Evolutionary conservation across 768 basidiomycete genomes (phyloP), one percentile per base, ranked within the genome.

Genomic region (Mycena polygramma): DNA sequence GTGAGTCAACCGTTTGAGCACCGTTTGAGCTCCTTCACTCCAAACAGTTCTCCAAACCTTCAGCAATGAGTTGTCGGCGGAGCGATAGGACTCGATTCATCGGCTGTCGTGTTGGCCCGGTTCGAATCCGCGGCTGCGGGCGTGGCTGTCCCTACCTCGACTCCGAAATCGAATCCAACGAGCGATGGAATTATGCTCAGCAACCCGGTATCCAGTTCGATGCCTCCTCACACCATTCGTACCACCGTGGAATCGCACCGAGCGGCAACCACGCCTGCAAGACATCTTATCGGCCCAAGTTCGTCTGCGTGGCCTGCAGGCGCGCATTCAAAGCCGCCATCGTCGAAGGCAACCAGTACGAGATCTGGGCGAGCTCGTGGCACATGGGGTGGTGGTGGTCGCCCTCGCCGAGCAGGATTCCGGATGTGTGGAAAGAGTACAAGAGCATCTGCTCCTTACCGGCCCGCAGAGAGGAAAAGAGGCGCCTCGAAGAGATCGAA

Each of bases 371-470:
- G 13, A 43, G 46, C 51, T 39, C 48, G 7, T 20, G 49, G 57
- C 57, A 58, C n/a, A 58, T 9, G 53, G 68, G 68, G 11, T 69
- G 68, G 68, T 69, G 68, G 61, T 63, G 36, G 30, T 69, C 57
- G 36, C 68, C 54, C n/a, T 41, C 24, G 10, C 45, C 35, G 30
- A 53, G 41, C 63, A 48, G 17, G 37, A 57, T 57, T 39, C 61
- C 41, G 17, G 54, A 43, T 17, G 52, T 46, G 53, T 69, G 53
- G 52, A 26, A 20, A 17, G 59, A 61, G 36, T 61, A 48, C 46
- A 22, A 22, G 35, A 61, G 48, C 19, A 61, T 61, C 35, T 49
- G 59, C 35, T 36, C 46, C 4, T 8, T 49, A 20, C 46, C 59
- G n/a, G 46, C 48, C 8, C 59, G 59, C 17, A 61, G 48, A 49